Percentiles rank a stretch among this genome's conserved stretches.
Conservation (phyloP, 108 stramenopile species). For the Aureococcus anophagefferens region DNA sequence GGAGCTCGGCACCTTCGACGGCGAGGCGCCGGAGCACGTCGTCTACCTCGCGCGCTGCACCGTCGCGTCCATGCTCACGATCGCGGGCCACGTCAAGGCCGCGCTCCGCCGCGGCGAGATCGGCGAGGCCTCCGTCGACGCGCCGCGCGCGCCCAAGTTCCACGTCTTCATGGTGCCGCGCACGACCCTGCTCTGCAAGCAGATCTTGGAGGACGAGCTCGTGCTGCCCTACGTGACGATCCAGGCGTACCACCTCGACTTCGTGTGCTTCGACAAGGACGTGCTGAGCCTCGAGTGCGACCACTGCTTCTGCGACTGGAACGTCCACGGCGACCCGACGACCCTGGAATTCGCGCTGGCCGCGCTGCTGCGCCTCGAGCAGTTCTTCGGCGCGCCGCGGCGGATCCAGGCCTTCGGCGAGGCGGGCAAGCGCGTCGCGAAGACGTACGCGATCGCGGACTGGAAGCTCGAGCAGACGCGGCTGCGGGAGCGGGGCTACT, state of each 20-base stretch:
- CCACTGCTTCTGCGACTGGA: not conserved
- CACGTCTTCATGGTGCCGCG: conserved; percentile 37
- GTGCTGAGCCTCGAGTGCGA: conserved; percentile 32
- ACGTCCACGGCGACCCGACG: conserved; percentile 30
- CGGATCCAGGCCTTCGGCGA: conserved; percentile 35
- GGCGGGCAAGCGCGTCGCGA: conserved; percentile 6
- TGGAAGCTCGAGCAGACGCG: too few relatives aligned
- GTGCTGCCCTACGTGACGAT: conserved; percentile 21
- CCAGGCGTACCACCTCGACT: conserved; percentile 32
- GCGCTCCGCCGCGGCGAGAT: not conserved
- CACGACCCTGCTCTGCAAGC: conserved; percentile 39
- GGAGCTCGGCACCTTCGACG: conserved; percentile 1
- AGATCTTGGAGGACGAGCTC: conserved; percentile 28
- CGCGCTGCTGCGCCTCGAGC: conserved; percentile 27
- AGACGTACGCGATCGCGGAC: not conserved
- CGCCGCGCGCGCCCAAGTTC: not conserved
- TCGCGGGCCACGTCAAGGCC: conserved; percentile 16
- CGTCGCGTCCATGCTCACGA: conserved; percentile 2
- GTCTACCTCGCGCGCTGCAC: conserved; percentile 11
- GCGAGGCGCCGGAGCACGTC: conserved; percentile 7
- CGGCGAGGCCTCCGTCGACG: not conserved
- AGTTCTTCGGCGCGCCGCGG: conserved; percentile 30
- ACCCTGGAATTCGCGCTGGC: conserved; percentile 17
- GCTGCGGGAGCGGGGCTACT: conserved; percentile 19
- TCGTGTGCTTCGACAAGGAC: conserved; percentile 40